Evolutionary conservation across 148 eudicot species (phyloP).

Genomic region (Vaccinium corymbosum): DNA sequence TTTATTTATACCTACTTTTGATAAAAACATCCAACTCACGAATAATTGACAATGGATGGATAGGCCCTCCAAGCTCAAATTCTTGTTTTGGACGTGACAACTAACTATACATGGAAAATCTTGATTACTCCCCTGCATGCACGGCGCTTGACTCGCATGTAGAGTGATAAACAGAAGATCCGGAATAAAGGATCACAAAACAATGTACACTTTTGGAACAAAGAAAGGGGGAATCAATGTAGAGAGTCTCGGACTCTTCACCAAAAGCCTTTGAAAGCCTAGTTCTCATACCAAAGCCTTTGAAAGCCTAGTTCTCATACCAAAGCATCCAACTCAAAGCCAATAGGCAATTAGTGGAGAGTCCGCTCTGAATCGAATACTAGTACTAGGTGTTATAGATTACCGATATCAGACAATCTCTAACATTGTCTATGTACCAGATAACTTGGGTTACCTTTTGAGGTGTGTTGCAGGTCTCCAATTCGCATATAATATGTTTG

Average conservation of each 20-base stretch:
- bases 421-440: neutral
- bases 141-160: neutral
- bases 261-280: neutral
- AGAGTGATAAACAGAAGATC: neutral
- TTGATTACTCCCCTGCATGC: neutral
- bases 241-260: neutral
- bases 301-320: neutral
- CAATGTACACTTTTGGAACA: neutral
- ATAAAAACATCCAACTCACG: neutral
- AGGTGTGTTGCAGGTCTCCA: constrained; percentile 5
- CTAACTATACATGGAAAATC: neutral
- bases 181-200: neutral
- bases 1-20: neutral
- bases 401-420: neutral
- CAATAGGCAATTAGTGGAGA: neutral
- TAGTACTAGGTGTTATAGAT: neutral
- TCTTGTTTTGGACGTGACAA: neutral
- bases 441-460: neutral
- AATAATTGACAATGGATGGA: neutral
- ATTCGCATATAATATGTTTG: neutral
- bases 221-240: neutral
- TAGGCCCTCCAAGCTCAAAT: neutral
- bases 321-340: neutral
- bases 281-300: neutral
- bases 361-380: neutral